These are phyloP conservation scores for Vaucheria bursata DNA, from an alignment of 352 stramenopile species.

Conservation along the genomic window DNA sequence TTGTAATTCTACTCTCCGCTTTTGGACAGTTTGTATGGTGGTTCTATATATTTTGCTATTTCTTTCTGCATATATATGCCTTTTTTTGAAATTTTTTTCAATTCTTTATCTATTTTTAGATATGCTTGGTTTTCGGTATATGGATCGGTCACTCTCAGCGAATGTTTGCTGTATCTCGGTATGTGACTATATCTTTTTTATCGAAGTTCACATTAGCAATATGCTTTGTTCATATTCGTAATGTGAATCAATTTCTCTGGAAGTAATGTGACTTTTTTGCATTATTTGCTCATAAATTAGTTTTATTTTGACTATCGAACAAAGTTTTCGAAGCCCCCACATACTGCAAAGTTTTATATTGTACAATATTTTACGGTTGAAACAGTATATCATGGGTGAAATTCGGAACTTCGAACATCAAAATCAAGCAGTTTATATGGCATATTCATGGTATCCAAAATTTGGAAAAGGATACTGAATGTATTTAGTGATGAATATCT, in stretches of 20 bases:
- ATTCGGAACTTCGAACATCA: no score
- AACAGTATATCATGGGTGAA: no score
- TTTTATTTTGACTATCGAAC: background rate
- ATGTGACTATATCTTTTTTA: background rate
- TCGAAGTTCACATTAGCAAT: background rate
- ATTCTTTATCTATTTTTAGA: background rate
- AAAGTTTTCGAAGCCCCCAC: background rate
- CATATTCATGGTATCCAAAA: no score
- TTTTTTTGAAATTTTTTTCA: no score
- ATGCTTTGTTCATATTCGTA: background rate
- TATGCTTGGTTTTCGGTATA: slow-evolving; percentile 29
- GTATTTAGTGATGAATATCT: no score
- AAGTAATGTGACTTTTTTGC: background rate
- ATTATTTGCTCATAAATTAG: background rate
- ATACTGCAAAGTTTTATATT: background rate
- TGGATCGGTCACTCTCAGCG: slow-evolving; percentile 44
- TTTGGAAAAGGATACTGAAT: no score
- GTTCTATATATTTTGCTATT: no score
- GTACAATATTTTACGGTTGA: no score
- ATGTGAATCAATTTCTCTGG: background rate
- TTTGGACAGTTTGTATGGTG: no score
- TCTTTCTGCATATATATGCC: no score
- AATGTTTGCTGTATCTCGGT: slow-evolving; percentile 24
- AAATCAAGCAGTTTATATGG: no score
- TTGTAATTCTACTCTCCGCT: no score